Conservation (phyloP, 176 grass and related monocot species). For the Triticum timopheevii region DNA sequence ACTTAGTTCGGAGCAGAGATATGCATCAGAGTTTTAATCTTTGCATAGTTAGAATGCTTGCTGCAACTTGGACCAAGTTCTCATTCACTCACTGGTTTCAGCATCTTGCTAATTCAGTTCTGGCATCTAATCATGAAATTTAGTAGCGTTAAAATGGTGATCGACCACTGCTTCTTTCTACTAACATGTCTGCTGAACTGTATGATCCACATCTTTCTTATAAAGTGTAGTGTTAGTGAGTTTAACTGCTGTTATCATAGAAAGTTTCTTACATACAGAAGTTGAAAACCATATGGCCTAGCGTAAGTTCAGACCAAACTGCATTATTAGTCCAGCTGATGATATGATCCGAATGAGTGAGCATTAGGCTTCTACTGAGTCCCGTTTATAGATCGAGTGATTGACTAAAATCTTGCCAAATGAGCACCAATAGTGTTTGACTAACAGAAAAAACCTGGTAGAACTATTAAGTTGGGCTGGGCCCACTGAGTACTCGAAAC, state of each 20-base stretch:
- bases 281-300: neutral
- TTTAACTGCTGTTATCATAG: neutral
- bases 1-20: slow-evolving; percentile 4
- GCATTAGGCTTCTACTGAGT: neutral
- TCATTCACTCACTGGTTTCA: slow-evolving; percentile 11
- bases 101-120: slow-evolving; percentile 14
- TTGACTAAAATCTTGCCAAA: slow-evolving; percentile 6
- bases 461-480: neutral
- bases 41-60: neutral
- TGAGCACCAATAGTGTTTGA: neutral
- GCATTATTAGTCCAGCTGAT: neutral
- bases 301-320: neutral
- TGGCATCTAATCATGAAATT: neutral
- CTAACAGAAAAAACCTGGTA: neutral
- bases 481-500: neutral
- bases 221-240: neutral
- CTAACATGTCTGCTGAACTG: neutral
- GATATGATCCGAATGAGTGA: neutral
- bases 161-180: neutral
- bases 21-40: neutral
- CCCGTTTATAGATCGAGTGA: neutral
- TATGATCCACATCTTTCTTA: neutral
- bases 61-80: neutral
- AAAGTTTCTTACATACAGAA: neutral
- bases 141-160: neutral